Evolutionary conservation across 2,329 filamentous ascomycete species (phyloP).

Genomic region (Hypoxylon sp.): DNA sequence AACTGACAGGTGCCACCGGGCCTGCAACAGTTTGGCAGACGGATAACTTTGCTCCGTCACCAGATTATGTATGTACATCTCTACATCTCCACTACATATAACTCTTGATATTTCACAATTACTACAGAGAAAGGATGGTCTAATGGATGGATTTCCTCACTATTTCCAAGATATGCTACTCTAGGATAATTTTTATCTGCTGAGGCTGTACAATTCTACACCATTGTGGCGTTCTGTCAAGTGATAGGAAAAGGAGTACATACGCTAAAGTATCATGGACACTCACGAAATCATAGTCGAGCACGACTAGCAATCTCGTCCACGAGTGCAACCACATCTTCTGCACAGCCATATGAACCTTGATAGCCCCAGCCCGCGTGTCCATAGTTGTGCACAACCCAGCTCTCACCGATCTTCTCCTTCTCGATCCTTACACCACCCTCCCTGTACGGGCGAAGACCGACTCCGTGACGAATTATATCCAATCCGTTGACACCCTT

Average conservation of each 20-base stretch:
- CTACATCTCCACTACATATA: too few species aligned
- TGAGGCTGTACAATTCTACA: not conserved
- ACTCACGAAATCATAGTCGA: slow-evolving; percentile 7
- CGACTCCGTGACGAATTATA: slow-evolving; percentile 85
- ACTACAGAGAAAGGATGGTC: not conserved
- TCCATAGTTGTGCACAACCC: slow-evolving; percentile 85
- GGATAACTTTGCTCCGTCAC: too few species aligned
- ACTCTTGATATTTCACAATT: not conserved
- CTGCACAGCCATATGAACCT: slow-evolving; percentile 77
- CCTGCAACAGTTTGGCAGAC: not conserved
- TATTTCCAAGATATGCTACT: not conserved
- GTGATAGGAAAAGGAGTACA: not conserved
- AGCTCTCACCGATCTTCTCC: slow-evolving; percentile 72
- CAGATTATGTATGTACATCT: too few species aligned
- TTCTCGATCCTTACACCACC: slow-evolving; percentile 82
- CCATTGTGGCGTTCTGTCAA: not conserved
- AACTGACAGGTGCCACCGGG: slow-evolving; percentile 15
- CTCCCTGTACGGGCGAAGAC: slow-evolving; percentile 79
- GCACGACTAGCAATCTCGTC: slow-evolving; percentile 65
- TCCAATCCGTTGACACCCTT: slow-evolving; percentile 79
- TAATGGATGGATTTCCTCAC: too few species aligned
- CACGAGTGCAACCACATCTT: slow-evolving; percentile 75
- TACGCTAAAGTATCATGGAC: too few species aligned
- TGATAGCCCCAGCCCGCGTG: slow-evolving; percentile 84
- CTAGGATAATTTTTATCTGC: not conserved